Base-by-base conservation (phyloP, 805 yeast genomes). In the Hanseniaspora opuntiae region DNA sequence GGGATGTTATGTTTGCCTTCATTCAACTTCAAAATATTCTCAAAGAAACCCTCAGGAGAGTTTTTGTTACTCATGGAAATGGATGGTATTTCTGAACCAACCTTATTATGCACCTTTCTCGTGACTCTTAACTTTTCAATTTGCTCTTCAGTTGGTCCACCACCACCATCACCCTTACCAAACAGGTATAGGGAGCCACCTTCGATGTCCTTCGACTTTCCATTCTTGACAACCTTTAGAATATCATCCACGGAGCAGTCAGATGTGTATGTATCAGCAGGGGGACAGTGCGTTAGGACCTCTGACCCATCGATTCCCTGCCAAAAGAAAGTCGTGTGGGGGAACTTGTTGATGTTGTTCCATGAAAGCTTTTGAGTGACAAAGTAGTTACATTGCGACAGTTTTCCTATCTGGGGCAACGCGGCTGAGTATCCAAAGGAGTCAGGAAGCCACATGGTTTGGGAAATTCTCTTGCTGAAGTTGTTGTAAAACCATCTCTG, bases 151-250 rank as follows among this genome's bases (percentile, higher is more conserved):
- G 86, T 82, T 45, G 98, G 97, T 8, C 98, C 98, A 58, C 98
- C 98, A 57, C 98, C 98, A 61, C 98, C 98, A 65, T 90, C 98
- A 62, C 98, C 98, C 61, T 84, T 82, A 39, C 98, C 98, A 61
- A 78, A 93, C 42, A 88, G 71, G 63, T 93, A 70, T 60, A 90
- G 71, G 0, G 95, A 90, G 10, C 85, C 79, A 56, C 85, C 90
- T 53, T 82, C 88, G 57, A 81, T 78, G 55, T 87, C 81, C 58
- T 85, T 70, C 61, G 89, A 86, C 69, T 89, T 85, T 69, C 93
- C 95, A 62, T 87, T 90, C 25, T 72, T 69, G 53, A 81, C 75
- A 1, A 95, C 82, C 60, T 96, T 75, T 55, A 78, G 75, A 32
- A 89, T 95, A 68, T 93, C 97, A 32, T 96, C 96, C 67, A 87